These are phyloP conservation scores for Metschnikowia noctiluminum DNA, from an alignment of 805 yeast species.

Conservation along the genomic window DNA sequence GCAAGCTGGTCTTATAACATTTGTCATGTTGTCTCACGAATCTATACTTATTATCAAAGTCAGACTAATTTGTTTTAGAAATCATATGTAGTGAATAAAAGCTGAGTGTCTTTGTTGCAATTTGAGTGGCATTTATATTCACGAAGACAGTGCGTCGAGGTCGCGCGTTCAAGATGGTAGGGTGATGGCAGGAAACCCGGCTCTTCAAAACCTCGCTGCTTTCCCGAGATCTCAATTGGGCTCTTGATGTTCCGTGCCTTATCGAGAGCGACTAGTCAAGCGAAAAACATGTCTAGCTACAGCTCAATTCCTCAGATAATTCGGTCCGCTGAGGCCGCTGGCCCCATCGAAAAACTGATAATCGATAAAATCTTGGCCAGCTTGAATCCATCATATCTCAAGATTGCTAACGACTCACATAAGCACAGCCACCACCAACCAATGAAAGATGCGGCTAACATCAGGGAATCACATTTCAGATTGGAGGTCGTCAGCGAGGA, in stretches of 20 bases:
- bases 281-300: conserved; percentile 11
- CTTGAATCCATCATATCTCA: conserved; percentile 45
- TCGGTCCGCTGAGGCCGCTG: conserved; percentile 22
- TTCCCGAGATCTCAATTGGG: no score
- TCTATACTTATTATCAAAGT: no score
- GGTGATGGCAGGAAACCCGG: no score
- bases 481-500: conserved; percentile 66
- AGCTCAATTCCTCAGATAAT: conserved; percentile 9
- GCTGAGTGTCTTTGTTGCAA: no score
- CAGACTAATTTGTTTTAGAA: no score
- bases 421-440: conserved; percentile 88
- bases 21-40: no score
- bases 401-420: conserved; percentile 75
- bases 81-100: no score
- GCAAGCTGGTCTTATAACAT: no score
- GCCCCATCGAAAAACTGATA: conserved; percentile 52
- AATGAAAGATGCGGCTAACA: conserved; percentile 66
- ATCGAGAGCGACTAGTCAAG: background rate
- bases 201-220: no score
- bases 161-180: background rate
- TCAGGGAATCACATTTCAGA: conserved; percentile 78
- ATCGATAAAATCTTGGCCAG: conserved; percentile 38
- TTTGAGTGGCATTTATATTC: no score
- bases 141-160: background rate
- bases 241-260: background rate